Conservation (phyloP, 108 stramenopile species). For the Ochromonas danica region DNA sequence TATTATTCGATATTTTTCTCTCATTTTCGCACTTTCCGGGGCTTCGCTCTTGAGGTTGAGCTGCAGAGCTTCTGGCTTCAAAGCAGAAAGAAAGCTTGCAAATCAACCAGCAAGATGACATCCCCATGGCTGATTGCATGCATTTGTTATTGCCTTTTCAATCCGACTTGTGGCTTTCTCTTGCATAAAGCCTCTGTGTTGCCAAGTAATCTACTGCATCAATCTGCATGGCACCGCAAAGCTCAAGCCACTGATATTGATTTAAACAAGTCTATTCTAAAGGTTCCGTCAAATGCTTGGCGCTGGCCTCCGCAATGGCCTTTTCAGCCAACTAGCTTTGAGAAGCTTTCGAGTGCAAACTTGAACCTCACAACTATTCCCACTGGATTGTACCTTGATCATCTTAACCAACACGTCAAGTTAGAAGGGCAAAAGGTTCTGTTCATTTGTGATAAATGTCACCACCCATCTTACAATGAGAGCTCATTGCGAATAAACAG, state of each 20-base stretch:
- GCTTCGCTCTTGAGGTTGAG: too few relatives aligned
- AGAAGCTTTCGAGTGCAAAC: background rate
- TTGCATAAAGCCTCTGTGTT: too few relatives aligned
- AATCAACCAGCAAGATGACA: too few relatives aligned
- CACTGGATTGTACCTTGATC: background rate
- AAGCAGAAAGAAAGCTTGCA: too few relatives aligned
- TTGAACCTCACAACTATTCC: background rate
- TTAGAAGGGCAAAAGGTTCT: background rate
- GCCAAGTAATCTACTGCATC: too few relatives aligned
- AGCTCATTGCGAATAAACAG: too few relatives aligned
- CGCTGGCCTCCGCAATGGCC: background rate
- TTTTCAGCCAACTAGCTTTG: background rate
- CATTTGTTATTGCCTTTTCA: too few relatives aligned
- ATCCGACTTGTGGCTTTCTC: too few relatives aligned
- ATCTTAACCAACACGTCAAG: background rate
- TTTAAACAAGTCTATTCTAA: background rate
- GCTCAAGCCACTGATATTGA: background rate
- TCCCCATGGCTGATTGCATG: too few relatives aligned
- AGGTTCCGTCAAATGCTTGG: background rate
- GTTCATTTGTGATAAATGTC: background rate
- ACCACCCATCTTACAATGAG: background rate
- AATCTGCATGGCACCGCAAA: background rate
- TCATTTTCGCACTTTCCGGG: too few relatives aligned
- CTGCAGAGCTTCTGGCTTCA: too few relatives aligned
- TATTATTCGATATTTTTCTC: too few relatives aligned